Evolutionary conservation across 2,329 filamentous ascomycete genomes (phyloP), one percentile per base, ranked within the genome.

Genomic region (Diaporthe longicolla): DNA sequence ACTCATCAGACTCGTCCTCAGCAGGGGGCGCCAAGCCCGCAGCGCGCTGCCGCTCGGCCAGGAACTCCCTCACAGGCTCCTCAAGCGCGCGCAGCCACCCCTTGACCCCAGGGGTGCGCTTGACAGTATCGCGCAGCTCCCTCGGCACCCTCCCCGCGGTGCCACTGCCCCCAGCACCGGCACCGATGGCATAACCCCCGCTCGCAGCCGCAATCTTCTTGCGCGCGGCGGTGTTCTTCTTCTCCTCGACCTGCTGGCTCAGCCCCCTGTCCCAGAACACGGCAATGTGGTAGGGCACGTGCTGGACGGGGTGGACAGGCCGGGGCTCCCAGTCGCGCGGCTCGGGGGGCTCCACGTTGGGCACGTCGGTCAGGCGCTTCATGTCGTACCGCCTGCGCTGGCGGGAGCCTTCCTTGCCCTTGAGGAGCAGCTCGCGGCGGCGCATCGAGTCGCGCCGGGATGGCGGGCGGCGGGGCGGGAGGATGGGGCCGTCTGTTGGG

Each of bases 371-470:
- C 76, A 98, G 91, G 77, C 91, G 95, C 84, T 98, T 94, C 83
- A 98, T 99, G 86, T 99, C 97, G 95, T 95, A 98, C 72, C 96
- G 89, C 79, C 96, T 92, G 66, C 96, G 89, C 79, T 96, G 92
- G 48, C 96, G 90, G 79, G 91, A 96, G 45, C 96, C 96, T 83
- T 98, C 95, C 78, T 97, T 97, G 73, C 96, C 96, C 85, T 95
- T 97, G 43, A 97, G 87, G 70, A 97, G 81, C 3, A 92, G 90
- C 77, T 98, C 95, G 24, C 95, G 91, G 69, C 89, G 85, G 72
- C 84, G 84, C 82, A 87, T 82, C 77, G 88, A 90, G 76, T 91
- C 93, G 81, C 87, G 82, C 43, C 84, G 82, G 24, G 87, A 87
- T 0, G 80, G 85, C 71, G 84, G 88, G 72, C 84, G 86, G 75